Conservation (phyloP, 495 filamentous ascomycete genomes). For the Aspergillus coremiiformis region DNA sequence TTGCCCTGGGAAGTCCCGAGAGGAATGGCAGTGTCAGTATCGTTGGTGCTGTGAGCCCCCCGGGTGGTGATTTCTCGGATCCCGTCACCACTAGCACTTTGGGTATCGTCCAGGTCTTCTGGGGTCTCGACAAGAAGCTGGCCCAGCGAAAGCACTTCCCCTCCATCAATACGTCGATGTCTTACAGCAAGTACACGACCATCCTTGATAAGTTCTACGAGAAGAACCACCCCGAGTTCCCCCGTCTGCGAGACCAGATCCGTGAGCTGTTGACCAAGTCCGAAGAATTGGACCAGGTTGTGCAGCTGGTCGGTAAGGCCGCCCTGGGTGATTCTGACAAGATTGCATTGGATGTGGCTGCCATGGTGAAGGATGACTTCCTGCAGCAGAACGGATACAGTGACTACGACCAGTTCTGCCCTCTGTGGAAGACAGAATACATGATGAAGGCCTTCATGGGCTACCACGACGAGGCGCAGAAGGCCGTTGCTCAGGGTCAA, state of each 20-base stretch:
- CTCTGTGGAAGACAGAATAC: slow-evolving; percentile 98
- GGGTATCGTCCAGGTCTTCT: slow-evolving; percentile 98
- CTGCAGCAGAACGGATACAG: slow-evolving; percentile 98
- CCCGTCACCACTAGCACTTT: slow-evolving; percentile 92
- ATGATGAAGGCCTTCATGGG: slow-evolving; percentile 99
- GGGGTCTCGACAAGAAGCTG: slow-evolving; percentile 99
- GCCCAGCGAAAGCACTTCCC: slow-evolving; percentile 99
- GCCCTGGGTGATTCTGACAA: slow-evolving; percentile 95
- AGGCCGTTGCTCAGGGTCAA: slow-evolving; percentile 82
- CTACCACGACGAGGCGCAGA: slow-evolving; percentile 96
- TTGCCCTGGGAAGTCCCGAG: slow-evolving; percentile 78
- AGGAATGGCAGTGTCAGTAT: slow-evolving; percentile 91
- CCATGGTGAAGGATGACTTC: slow-evolving; percentile 96
- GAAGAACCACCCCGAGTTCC: slow-evolving; percentile 89
- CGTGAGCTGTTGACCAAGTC: slow-evolving; percentile 87
- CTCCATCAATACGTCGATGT: slow-evolving; percentile 90
- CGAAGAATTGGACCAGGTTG: slow-evolving; percentile 96
- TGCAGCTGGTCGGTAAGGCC: slow-evolving; percentile 96
- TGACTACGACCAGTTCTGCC: slow-evolving; percentile 98
- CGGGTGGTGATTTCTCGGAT: slow-evolving; percentile 98
- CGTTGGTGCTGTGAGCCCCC: slow-evolving; percentile 93
- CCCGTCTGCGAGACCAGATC: slow-evolving; percentile 82
- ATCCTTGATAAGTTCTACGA: slow-evolving; percentile 88
- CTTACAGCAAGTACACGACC: slow-evolving; percentile 93
- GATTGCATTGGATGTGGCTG: slow-evolving; percentile 92